Evolutionary conservation across 495 filamentous ascomycete species (phyloP).

Genomic region (Hyaloscypha bicolor): DNA sequence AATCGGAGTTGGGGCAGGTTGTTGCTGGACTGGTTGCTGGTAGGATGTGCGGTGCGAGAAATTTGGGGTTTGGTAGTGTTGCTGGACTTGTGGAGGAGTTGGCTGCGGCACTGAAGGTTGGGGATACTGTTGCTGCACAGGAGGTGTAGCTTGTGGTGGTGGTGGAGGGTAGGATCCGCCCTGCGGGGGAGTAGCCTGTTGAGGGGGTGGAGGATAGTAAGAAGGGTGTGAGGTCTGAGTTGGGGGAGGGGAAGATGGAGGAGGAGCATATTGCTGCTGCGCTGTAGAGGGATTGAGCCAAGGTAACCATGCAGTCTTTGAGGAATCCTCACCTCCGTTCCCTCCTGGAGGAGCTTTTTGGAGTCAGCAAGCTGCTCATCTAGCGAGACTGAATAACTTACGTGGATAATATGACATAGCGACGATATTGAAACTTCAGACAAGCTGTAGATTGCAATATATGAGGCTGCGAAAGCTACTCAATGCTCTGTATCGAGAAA

Average conservation of each 20-base stretch:
- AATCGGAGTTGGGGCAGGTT: conserved; percentile 22
- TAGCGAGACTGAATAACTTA: conserved; percentile 21
- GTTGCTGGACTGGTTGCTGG: conserved; percentile 24
- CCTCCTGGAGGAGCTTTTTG: conserved; percentile 26
- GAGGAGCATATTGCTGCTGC: conserved; percentile 42
- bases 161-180: conserved; percentile 11
- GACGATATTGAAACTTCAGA: neutral
- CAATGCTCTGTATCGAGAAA: conserved; percentile 10
- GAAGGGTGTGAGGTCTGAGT: conserved; percentile 30
- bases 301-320: neutral
- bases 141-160: conserved; percentile 38
- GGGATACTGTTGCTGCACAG: conserved; percentile 30
- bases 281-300: conserved; percentile 21
- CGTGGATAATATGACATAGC: conserved; percentile 34
- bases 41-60: conserved; percentile 31
- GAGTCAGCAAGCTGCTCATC: conserved; percentile 18
- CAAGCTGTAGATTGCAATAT: neutral
- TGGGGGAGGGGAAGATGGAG: conserved; percentile 34
- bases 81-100: conserved; percentile 44
- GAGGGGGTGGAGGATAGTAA: conserved; percentile 39
- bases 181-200: conserved; percentile 25
- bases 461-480: conserved; percentile 7
- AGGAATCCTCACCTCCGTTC: conserved; percentile 23
- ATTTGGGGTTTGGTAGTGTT: conserved; percentile 38
- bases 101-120: conserved; percentile 32